A percentile compares a stretch with the other conserved stretches of the same genome.
phyloP scores from a whole-genome alignment of 768 basidiomycete species.

The Botryobasidium botryosum region DNA sequence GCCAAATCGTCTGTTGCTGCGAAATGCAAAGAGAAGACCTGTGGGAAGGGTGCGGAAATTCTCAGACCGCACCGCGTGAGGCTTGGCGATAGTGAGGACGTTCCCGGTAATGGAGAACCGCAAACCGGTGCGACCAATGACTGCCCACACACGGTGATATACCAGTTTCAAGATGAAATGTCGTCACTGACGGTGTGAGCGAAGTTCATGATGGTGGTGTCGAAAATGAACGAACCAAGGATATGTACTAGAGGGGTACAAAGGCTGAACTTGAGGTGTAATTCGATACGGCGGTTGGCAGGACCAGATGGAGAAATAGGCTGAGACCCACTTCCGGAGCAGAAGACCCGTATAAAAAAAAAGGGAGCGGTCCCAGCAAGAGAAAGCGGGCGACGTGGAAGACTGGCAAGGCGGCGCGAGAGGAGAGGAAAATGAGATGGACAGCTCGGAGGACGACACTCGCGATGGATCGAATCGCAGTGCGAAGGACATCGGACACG shows the following conservation, averaged over 20 bases:
- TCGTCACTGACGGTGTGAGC: too few relatives aligned
- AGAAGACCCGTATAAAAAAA: constrained; percentile 52
- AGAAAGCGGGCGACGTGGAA: constrained; percentile 8
- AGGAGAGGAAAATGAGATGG: neutral
- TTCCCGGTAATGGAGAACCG: constrained; percentile 88
- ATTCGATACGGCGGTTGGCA: too few relatives aligned
- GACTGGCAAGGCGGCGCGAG: neutral
- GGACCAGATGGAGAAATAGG: too few relatives aligned
- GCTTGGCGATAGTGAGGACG: constrained; percentile 47
- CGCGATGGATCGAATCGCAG: neutral
- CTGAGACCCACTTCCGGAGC: constrained; percentile 56
- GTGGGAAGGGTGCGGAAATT: constrained; percentile 55
- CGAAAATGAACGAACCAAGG: too few relatives aligned
- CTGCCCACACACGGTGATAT: constrained; percentile 32
- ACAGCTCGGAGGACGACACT: neutral
- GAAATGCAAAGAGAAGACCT: constrained; percentile 15
- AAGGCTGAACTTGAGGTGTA: too few relatives aligned
- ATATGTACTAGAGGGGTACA: too few relatives aligned
- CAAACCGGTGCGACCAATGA: constrained; percentile 67
- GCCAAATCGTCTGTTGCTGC: too few relatives aligned
- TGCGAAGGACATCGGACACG: neutral
- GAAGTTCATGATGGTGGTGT: too few relatives aligned
- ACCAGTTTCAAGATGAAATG: too few relatives aligned
- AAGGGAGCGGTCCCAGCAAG: constrained; percentile 34
- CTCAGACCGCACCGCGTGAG: constrained; percentile 56